phyloP scores from a whole-genome alignment of 306 rosid species.

The Quercus bicolor region DNA sequence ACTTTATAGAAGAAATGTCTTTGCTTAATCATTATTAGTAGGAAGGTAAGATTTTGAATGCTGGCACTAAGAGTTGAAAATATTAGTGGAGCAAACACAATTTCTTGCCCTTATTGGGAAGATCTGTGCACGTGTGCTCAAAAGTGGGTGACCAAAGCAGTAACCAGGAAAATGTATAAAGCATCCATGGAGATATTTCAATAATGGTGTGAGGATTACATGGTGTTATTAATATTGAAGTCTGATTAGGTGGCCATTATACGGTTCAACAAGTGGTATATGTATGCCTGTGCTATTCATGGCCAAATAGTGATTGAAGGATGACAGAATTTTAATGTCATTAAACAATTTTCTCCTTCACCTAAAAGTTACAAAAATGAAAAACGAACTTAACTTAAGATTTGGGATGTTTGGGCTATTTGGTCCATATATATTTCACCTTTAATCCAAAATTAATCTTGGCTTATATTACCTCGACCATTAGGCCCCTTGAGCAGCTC shows the following conservation, averaged over 20 bases:
- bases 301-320: neutral
- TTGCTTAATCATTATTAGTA: constrained; percentile 7
- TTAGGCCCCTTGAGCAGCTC: neutral
- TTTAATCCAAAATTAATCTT: neutral
- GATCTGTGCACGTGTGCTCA: neutral
- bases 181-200: too few species aligned
- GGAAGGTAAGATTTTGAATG: neutral
- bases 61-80: neutral
- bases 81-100: too few species aligned
- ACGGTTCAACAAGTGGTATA: constrained; percentile 3
- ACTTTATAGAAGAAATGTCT: neutral
- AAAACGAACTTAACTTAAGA: neutral
- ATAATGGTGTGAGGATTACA: too few species aligned
- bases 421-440: neutral
- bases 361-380: too few species aligned
- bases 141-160: constrained; percentile 1
- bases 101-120: neutral
- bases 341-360: neutral
- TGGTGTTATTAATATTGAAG: neutral
- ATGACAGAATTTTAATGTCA: neutral
- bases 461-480: neutral
- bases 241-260: constrained; percentile 9
- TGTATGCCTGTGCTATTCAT: neutral
- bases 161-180: too few species aligned
- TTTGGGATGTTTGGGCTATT: neutral